phyloP scores from a whole-genome alignment of 768 basidiomycete genomes.

The Macrolepiota albuminosa region DNA sequence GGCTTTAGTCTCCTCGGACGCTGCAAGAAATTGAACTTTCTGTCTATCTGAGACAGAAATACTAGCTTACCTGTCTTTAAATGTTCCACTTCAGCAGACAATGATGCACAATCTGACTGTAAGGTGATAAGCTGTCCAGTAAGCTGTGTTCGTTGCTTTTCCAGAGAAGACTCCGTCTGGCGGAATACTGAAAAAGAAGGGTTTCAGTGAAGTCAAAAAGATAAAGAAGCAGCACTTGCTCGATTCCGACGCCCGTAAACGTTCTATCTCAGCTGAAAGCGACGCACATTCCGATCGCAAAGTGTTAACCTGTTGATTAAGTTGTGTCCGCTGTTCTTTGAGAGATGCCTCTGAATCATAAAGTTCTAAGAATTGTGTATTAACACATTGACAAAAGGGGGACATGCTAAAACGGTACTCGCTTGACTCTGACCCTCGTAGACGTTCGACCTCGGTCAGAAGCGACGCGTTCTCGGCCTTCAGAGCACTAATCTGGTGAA shows the following conservation, averaged over 20 bases:
- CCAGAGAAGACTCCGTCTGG: conserved; percentile 1
- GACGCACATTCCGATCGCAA: conserved; percentile 22
- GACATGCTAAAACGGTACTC: neutral
- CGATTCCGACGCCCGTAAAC: conserved; percentile 12
- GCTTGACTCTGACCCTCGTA: conserved; percentile 7
- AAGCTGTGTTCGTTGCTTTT: conserved; percentile 19
- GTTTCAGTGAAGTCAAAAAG: neutral
- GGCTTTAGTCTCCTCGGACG: conserved; percentile 27
- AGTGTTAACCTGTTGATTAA: conserved; percentile 14
- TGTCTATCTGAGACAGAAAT: neutral
- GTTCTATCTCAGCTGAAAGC: conserved; percentile 24
- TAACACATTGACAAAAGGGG: neutral
- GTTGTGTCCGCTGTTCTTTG: conserved; percentile 19
- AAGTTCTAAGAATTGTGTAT: conserved; percentile 1
- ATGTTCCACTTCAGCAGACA: conserved; percentile 24
- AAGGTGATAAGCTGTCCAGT: conserved; percentile 15
- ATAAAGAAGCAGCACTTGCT: neutral
- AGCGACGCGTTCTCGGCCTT: conserved; percentile 20
- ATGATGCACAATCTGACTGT: conserved; percentile 21
- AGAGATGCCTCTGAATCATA: neutral
- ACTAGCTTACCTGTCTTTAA: conserved; percentile 24
- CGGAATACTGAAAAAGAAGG: neutral
- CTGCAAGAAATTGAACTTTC: conserved; percentile 15
- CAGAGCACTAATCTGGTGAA: conserved; percentile 15
- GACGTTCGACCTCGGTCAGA: conserved; percentile 13